phyloP scores from a whole-genome alignment of 2,329 filamentous ascomycete species.

The Aureobasidium subglaciale region DNA sequence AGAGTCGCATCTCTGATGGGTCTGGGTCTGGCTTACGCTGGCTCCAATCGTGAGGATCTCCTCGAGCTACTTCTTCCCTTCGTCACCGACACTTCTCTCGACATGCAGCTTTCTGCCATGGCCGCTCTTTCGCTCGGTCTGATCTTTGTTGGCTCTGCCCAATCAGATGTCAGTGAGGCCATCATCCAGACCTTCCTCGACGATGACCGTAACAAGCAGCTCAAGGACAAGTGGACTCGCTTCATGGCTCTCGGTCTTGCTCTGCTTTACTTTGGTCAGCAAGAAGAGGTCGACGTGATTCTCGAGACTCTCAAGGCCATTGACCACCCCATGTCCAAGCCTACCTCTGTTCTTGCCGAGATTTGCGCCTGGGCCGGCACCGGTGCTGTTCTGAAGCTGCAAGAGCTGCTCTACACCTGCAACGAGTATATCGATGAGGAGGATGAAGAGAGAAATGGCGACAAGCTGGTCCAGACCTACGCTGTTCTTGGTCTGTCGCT shows the following conservation, averaged over 20 bases:
- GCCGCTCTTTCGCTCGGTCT: conserved; percentile 85
- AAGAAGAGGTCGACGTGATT: conserved; percentile 98
- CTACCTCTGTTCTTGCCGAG: conserved; percentile 88
- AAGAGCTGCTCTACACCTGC: conserved; percentile 94
- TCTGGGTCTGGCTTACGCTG: conserved; percentile 87
- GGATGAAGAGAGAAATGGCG: conserved; percentile 73
- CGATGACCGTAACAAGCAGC: conserved; percentile 79
- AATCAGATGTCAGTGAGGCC: conserved; percentile 83
- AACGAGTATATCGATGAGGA: conserved; percentile 95
- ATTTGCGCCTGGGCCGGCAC: conserved; percentile 98
- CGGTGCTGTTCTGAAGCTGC: conserved; percentile 91
- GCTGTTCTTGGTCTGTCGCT: conserved; percentile 89
- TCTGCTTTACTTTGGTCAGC: conserved; percentile 88
- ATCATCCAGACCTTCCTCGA: conserved; percentile 91
- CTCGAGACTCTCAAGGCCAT: conserved; percentile 94
- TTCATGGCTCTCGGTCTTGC: conserved; percentile 94
- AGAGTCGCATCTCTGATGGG: conserved; percentile 90
- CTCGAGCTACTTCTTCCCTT: conserved; percentile 79
- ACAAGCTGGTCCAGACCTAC: conserved; percentile 92
- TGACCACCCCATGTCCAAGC: conserved; percentile 92
- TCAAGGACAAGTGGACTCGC: conserved; percentile 97
- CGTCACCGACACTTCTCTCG: conserved; percentile 71
- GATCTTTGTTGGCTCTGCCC: conserved; percentile 86
- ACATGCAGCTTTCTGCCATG: conserved; percentile 96
- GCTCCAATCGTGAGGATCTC: conserved; percentile 86